A percentile compares a stretch with the other conserved stretches of the same genome.
Evolutionary conservation across 1,139 yeast genomes (phyloP).

Genomic region (Suhomyces wounanorum): DNA sequence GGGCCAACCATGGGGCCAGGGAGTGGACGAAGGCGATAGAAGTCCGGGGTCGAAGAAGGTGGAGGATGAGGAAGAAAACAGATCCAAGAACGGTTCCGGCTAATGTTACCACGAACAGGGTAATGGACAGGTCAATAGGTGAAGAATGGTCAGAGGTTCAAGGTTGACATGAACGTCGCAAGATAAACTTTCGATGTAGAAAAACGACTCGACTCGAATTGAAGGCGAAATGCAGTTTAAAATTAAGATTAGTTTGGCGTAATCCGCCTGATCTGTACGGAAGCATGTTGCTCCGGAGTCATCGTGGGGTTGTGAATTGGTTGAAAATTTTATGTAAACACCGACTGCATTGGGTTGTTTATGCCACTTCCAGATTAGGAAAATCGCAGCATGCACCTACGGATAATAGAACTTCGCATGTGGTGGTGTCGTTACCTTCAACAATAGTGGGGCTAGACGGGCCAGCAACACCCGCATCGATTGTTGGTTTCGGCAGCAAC

Average conservation of each 20-base stretch:
- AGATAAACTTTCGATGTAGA: constrained; percentile 3
- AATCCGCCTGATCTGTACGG: constrained; percentile 1
- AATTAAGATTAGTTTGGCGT: background rate
- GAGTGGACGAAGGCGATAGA: background rate
- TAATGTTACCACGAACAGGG: background rate
- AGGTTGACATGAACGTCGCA: constrained; percentile 1
- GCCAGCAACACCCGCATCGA: too few relatives aligned
- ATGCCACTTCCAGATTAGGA: constrained; percentile 4
- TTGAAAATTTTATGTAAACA: constrained; percentile 13
- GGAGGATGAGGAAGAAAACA: background rate
- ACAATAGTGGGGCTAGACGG: too few relatives aligned
- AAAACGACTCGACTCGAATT: constrained; percentile 2
- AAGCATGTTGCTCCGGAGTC: constrained; percentile 1
- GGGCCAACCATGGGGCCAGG: constrained; percentile 2
- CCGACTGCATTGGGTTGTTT: constrained; percentile 7
- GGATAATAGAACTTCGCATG: background rate
- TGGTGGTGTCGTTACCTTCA: too few relatives aligned
- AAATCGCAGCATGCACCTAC: constrained; percentile 4
- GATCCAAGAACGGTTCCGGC: background rate
- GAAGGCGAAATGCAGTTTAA: background rate
- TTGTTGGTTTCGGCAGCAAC: too few relatives aligned
- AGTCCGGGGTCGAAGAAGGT: background rate
- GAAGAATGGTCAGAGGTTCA: background rate
- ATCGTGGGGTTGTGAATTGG: constrained; percentile 4
- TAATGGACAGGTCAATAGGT: background rate